Evolutionary conservation across 768 basidiomycete species (phyloP), one percentile per base, ranked within the genome.

Genomic region (Daedaleopsis nitida): DNA sequence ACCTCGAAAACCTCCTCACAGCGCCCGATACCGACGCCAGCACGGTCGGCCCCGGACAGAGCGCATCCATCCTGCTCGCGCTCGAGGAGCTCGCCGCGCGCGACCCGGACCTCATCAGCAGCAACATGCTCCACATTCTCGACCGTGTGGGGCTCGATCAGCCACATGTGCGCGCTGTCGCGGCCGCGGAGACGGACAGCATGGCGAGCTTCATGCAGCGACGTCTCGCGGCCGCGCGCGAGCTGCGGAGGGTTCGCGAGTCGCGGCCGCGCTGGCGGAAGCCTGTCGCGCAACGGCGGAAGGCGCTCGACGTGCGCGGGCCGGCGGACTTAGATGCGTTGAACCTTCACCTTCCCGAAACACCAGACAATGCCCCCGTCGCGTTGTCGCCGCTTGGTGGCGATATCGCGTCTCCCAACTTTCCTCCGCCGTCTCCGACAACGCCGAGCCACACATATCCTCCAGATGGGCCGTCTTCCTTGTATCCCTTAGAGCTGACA

Each of bases 31-130:
- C 43, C 43, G 54, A n/a, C 24, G 21, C 16, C 9, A n/a, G 21
- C 19, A 34, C 44, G 11, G 34, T 38, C 58, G 42, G 38, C 16
- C n/a, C 48, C 2, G 59, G 59, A 6, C 59, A 60, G 48, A 55
- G 38, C 47, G 54, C 53, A 1, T 45, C 59, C 12, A 60, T 60
- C 47, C 37, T 60, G 11, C 53, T 60, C 47, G 52, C 59, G 13
- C 59, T 60, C 24, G 52, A n/a, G 24, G 47, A 50, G 44, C 59
- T 60, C 27, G 19, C 39, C 23, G 27, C 32, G 10, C 53, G 17
- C 48, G 59, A 60, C 48, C 48, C 53, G 12, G 27, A 34, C 16
- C 39, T 60, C 13, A 37, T 60, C 48, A 35, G 45, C 39, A 13
- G 24, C 24, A 24, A 17, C 17, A 48, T 60, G 24, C 52, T 47